Base-by-base conservation (phyloP, 768 basidiomycete species). In the Stropharia rugosoannulata region DNA sequence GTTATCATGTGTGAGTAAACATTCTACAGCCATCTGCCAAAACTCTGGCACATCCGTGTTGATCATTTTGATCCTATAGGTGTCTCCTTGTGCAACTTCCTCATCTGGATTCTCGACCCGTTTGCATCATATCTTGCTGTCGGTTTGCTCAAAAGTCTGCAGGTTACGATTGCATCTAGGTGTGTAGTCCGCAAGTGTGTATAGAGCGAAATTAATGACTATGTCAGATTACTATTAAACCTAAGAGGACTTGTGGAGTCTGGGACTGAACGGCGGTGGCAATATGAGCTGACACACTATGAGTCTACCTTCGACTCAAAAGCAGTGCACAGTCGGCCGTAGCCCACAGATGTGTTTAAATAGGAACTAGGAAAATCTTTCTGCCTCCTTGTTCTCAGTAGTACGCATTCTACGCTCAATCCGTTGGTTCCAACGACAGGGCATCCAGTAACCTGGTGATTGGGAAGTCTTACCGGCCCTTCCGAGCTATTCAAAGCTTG, bases 131-230 rank as follows among this genome's bases (percentile, higher is more conserved):
- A 66, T 58, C 54, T 66, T 27, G 65, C 63, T 16, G 64, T 64
- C 22, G 65, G 65, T 8, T 47, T 66, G 15, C 19, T 66, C 43
- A 64, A 64, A 32, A 56, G 61, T 50, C 51, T 68, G 5, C 67
- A 68, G 44, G 65, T 60, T 15, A 68, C 64, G n/a, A 68, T 67
- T 16, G 63, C 63, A 47, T 64, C 66, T 13, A 63, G 67, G 67
- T 66, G 15, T 47, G 10, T 6, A 9, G 37, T 27, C 37, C 3
- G 27, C 9, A 15, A 6, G 27, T 19, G n/a, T n/a, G 4, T 42
- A 8, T n/a, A 38, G 7, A 16, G 6, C 36, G 7, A 32, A 19
- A 22, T 38, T 47, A 27, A 52, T 15, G 27, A 9, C 12, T 25
- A 13, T 13, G 37, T 19, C 45, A 68, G 67, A 53, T 37, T 68